Evolutionary conservation across 805 yeast genomes (phyloP), one percentile per base, ranked within the genome.

Genomic region (Metschnikowia orientalis): DNA sequence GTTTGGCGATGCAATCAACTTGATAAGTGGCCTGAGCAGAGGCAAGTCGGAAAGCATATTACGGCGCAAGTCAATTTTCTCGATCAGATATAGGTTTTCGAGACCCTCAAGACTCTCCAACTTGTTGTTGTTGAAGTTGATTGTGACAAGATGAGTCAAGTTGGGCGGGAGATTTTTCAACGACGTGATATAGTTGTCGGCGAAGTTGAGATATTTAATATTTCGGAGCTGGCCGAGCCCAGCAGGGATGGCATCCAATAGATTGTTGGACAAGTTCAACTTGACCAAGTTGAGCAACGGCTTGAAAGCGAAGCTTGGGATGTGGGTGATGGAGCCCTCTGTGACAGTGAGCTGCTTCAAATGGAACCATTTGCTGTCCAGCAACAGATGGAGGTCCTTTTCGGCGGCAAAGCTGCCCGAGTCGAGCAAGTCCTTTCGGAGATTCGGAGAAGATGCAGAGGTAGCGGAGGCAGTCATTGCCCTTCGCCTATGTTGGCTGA

Each of bases 241-340:
- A n/a, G 57, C 57, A 0, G 85, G 84, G 7, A 79, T 45, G 6
- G 55, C 53, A 15, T 64, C 66, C 18, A 79, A 56, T 23, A 64
- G 52, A 44, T 79, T 79, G 38, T 67, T 63, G 2, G 84, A 77
- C 19, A 79, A 53, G 45, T 79, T 81, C 31, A 79, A 61, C 33
- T 66, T 67, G 14, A 67, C 70, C 20, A 67, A 44, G 34, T 62
- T 64, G 13, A 40, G 20, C 16, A 69, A 48, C 2, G 75, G 71
- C 35, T 59, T 58, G 48, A 67, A 63, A 17, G 59, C 56, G 31
- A 45, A 55, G 11, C 56, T 30, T 5, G 65, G 63, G 15, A 66
- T 58, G 10, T 54, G 40, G 3, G 59, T 49, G 17, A 67, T 63
- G 15, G 68, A 61, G 21, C 71, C 57, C 21, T 64, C 68, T 1